Evolutionary conservation across 2,329 filamentous ascomycete genomes (phyloP), one percentile per base, ranked within the genome.

Genomic region (Fusarium ambrosium): DNA sequence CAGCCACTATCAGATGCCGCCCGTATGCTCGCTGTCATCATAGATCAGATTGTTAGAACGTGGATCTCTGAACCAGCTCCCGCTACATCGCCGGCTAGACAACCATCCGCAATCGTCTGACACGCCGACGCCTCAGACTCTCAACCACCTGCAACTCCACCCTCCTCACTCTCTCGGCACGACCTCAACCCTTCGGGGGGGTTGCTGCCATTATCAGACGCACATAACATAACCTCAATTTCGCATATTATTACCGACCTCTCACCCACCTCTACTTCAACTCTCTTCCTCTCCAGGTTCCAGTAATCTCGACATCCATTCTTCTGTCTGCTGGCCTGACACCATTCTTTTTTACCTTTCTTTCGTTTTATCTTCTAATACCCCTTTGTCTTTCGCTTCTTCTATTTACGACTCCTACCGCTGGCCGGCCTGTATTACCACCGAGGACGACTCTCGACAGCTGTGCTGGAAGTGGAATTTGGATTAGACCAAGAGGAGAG

Each of bases 21-120:
- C 85, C 87, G 86, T 82, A 89, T 90, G 88, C 88, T 84, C 39
- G 61, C 69, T 62, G 58, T 59, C 56, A 64, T 75, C 60, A 68
- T 77, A 77, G 75, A 71, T 66, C 72, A 67, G 66, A 70, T 60
- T 62, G 56, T 62, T 66, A 73, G 69, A 76, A 66, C 75, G 66
- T 72, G 68, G 72, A 75, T 70, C 63, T 71, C 72, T 65, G 79
- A 84, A 85, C 82, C 81, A 82, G 81, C 59, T 68, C 68, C 73
- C 80, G 77, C 77, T 78, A 82, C 81, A 82, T 79, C 66, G 62
- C 56, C 69, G 66, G 71, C 77, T 76, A 77, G 75, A 72, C 48
- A 67, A 75, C 66, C 69, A 61, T 62, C 72, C 72, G 56, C 66
- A 53, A 68, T 64, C 67, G 62, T 63, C 60, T 59, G 63, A 73